These are phyloP conservation scores for Gamsiella multidivaricata DNA, from an alignment of 192 early-diverging fungal genomes.

Conservation along the genomic window DNA sequence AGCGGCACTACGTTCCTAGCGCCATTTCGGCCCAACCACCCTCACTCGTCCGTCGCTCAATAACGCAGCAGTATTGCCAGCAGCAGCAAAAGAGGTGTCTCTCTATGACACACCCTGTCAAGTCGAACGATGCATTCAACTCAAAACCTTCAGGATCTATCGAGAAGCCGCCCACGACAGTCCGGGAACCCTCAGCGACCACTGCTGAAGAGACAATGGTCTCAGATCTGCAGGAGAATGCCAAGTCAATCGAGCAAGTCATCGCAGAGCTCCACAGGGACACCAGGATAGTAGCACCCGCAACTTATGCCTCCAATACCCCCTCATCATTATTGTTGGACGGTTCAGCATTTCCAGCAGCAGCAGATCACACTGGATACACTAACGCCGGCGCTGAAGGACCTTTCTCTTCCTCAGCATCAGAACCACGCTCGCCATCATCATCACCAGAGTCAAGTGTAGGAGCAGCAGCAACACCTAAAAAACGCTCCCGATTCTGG, in stretches of 20 bases:
- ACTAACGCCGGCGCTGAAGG: not conserved
- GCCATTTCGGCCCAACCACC: not conserved
- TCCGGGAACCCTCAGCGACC: constrained; percentile 3
- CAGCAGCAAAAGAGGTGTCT: constrained; percentile 4
- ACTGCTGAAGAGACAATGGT: not conserved
- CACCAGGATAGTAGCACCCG: not conserved
- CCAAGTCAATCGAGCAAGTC: constrained; percentile 39
- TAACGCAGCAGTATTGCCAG: not conserved
- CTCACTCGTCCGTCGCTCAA: not conserved
- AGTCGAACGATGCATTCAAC: not conserved
- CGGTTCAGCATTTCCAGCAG: not conserved
- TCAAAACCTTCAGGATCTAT: not conserved
- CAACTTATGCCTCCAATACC: not conserved
- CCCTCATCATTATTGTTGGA: not conserved
- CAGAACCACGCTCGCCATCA: constrained; percentile 6
- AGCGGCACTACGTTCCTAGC: not conserved
- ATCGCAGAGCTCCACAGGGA: constrained; percentile 31
- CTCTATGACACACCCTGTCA: not conserved
- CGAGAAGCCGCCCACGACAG: constrained; percentile 17
- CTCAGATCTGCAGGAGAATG: constrained; percentile 1
- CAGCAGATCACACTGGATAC: not conserved
- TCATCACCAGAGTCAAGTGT: constrained; percentile 3
- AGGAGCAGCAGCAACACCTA: constrained; percentile 3
- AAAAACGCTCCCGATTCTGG: constrained; percentile 35
- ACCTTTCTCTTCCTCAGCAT: not conserved